Percentiles rank a stretch among this genome's conserved stretches.
phyloP scores from a whole-genome alignment of 345 rosid species.

The Lumnitzera littorea region DNA sequence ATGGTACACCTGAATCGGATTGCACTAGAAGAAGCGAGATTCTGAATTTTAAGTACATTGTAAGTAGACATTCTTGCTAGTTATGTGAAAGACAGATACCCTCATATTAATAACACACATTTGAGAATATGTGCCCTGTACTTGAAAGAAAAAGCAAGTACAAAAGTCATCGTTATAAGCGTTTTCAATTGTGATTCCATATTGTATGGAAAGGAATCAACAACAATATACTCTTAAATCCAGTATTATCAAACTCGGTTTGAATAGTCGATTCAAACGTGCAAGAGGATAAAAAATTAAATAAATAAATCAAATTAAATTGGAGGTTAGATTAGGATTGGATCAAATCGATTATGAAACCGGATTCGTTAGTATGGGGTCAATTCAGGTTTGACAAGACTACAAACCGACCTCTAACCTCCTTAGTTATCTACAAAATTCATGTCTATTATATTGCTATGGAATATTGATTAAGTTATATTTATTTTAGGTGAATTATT shows the following conservation, averaged over 20 bases:
- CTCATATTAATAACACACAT: constrained; percentile 7
- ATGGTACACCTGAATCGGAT: constrained; percentile 12
- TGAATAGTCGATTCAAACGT: too few relatives aligned
- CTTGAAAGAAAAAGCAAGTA: constrained; percentile 16
- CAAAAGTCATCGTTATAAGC: constrained; percentile 7
- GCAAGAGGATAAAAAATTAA: not conserved
- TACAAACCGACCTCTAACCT: too few relatives aligned
- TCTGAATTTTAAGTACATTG: constrained; percentile 9
- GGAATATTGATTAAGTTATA: too few relatives aligned
- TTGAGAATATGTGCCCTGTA: constrained; percentile 34
- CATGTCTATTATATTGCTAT: too few relatives aligned
- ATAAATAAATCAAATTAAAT: not conserved
- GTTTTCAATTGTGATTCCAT: not conserved
- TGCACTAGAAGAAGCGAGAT: not conserved
- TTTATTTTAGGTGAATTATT: too few relatives aligned
- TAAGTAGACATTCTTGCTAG: constrained; percentile 7
- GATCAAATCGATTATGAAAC: too few relatives aligned
- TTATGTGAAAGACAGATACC: constrained; percentile 28
- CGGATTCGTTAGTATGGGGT: too few relatives aligned
- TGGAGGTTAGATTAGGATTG: not conserved
- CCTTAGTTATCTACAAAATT: too few relatives aligned
- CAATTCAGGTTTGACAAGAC: too few relatives aligned
- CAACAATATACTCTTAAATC: too few relatives aligned
- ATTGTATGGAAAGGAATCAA: not conserved
- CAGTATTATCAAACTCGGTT: too few relatives aligned